Evolutionary conservation across 2,329 filamentous ascomycete species (phyloP).

Genomic region (Sarocladium brachiariae): DNA sequence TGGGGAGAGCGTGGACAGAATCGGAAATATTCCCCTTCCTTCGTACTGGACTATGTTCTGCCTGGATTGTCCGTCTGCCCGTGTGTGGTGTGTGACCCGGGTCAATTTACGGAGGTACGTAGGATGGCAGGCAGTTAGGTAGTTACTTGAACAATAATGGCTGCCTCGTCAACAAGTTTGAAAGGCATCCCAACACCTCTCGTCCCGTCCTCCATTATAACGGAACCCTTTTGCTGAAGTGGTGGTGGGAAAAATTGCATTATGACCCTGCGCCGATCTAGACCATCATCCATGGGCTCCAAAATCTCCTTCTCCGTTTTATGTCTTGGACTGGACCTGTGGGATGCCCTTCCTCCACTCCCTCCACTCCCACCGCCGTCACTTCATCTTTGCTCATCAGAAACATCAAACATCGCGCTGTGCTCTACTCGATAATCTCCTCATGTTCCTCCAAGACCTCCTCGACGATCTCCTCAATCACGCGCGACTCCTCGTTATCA

Average conservation of each 20-base stretch:
- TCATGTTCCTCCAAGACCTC: slow-evolving; percentile 82
- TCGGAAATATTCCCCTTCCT: no score
- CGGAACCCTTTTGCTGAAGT: no score
- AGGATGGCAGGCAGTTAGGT: no score
- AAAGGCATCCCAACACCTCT: no score
- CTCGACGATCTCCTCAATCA: slow-evolving; percentile 84
- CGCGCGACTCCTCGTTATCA: slow-evolving; percentile 57
- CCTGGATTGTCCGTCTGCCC: background rate
- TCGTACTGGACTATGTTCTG: no score
- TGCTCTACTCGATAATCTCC: slow-evolving; percentile 51
- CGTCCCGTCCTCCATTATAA: no score
- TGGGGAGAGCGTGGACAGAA: no score
- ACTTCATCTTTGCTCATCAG: slow-evolving; percentile 18
- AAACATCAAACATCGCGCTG: slow-evolving; percentile 20
- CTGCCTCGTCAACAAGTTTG: no score
- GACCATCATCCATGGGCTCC: slow-evolving; percentile 11
- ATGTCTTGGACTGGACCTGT: slow-evolving; percentile 23
- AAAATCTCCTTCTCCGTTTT: slow-evolving; percentile 23
- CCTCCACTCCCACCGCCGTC: slow-evolving; percentile 12
- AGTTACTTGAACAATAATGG: no score
- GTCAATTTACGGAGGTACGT: background rate
- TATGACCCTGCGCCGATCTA: slow-evolving; percentile 6
- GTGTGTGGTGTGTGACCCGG: background rate
- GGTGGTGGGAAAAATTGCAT: background rate
- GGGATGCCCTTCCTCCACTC: no score